Percentiles rank a stretch among this genome's conserved stretches.
These are phyloP conservation scores for Talaromyces proteolyticus DNA, from an alignment of 495 filamentous ascomycete species.

Conservation along the genomic window DNA sequence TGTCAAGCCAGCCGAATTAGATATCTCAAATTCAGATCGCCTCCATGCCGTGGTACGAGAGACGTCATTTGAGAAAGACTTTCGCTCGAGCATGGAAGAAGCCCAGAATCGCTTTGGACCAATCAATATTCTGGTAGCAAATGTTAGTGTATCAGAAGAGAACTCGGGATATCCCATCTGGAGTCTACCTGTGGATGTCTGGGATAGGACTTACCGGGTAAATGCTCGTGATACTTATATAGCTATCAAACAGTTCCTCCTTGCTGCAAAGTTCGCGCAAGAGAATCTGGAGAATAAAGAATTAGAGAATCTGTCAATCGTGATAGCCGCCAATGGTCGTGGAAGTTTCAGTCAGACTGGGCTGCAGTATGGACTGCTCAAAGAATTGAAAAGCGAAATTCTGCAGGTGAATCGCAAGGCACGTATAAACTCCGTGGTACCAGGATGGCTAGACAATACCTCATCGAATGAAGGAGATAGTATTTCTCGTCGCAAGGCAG, in stretches of 20 bases:
- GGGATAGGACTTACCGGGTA: conserved; percentile 44
- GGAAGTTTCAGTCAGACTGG: conserved; percentile 45
- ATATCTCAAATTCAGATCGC: conserved; percentile 15
- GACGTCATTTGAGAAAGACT: conserved; percentile 42
- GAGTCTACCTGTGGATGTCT: conserved; percentile 44
- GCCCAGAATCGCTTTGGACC: conserved; percentile 44
- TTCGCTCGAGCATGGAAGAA: conserved; percentile 30
- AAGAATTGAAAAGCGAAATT: conserved; percentile 50
- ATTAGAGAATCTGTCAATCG: conserved; percentile 45
- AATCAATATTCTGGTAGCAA: conserved; percentile 47
- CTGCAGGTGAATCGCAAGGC: conserved; percentile 42
- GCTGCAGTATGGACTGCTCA: conserved; percentile 48
- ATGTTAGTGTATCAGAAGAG: conserved; percentile 45
- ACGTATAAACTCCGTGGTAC: conserved; percentile 50
- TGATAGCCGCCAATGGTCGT: conserved; percentile 47
- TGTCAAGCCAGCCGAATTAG: conserved; percentile 17
- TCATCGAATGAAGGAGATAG: too few relatives aligned
- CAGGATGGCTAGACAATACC: conserved; percentile 41
- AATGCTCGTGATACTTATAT: conserved; percentile 51
- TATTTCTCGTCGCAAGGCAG: too few relatives aligned
- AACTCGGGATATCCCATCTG: conserved; percentile 40
- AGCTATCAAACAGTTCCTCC: conserved; percentile 53
- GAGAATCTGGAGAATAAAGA: conserved; percentile 21
- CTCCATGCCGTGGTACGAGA: conserved; percentile 35
- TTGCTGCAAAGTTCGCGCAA: conserved; percentile 28